Conservation (phyloP, 208 protist genomes). For the Trichomonas vaginalis region DNA sequence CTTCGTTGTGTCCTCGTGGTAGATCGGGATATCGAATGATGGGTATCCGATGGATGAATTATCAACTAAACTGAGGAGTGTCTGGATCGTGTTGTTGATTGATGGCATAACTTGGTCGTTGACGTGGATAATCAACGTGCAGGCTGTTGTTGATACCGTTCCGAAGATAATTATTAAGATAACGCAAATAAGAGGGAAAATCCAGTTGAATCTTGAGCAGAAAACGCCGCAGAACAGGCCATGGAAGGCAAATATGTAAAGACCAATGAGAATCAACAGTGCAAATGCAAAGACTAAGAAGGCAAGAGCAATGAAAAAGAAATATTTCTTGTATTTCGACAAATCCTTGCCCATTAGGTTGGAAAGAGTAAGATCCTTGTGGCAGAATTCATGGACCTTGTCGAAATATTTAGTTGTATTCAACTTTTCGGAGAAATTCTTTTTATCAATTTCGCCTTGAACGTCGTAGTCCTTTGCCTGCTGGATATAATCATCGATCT, state of each 20-base stretch:
- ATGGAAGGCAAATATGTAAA: neutral
- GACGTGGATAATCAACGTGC: neutral
- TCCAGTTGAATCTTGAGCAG: neutral
- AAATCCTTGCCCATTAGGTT: neutral
- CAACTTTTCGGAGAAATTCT: neutral
- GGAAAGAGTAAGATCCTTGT: neutral
- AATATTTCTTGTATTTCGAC: neutral
- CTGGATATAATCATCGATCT: neutral
- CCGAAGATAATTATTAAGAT: neutral
- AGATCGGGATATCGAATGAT: neutral
- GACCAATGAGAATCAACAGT: neutral
- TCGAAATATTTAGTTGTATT: neutral
- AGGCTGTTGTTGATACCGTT: neutral
- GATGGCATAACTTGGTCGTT: neutral
- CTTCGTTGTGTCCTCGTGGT: neutral
- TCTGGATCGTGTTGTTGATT: neutral
- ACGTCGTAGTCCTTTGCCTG: neutral
- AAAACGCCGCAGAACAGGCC: neutral
- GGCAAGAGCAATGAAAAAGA: neutral
- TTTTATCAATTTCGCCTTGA: neutral
- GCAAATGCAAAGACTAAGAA: neutral
- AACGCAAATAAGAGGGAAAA: neutral
- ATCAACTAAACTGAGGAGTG: neutral
- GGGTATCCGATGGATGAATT: neutral
- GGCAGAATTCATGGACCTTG: neutral